A percentile compares a stretch with the other conserved stretches of the same genome.
phyloP scores from a whole-genome alignment of 2,329 filamentous ascomycete species.

The Exophiala spinifera region DNA sequence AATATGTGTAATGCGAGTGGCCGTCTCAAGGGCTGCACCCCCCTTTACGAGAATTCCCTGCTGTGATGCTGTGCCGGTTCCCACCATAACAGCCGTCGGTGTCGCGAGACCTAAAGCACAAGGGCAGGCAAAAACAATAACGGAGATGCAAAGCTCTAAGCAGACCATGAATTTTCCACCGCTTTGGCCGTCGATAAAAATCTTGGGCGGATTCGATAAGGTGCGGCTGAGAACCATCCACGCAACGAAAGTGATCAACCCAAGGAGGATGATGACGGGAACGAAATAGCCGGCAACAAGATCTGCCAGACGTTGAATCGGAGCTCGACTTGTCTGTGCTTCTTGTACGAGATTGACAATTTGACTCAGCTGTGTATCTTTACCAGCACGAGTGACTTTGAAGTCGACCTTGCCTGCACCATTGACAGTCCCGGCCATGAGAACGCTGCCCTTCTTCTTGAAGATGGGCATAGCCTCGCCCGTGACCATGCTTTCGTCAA shows the following conservation, averaged over 20 bases:
- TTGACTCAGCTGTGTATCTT: slow-evolving; percentile 94
- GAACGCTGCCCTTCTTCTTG: slow-evolving; percentile 72
- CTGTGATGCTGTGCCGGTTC: slow-evolving; percentile 92
- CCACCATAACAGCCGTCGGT: slow-evolving; percentile 97
- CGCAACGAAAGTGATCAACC: slow-evolving; percentile 75
- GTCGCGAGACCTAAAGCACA: slow-evolving; percentile 95
- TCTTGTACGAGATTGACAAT: slow-evolving; percentile 98
- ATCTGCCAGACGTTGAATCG: slow-evolving; percentile 91
- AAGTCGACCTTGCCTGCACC: slow-evolving; percentile 89
- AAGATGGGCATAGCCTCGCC: slow-evolving; percentile 94
- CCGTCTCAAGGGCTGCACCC: slow-evolving; percentile 83
- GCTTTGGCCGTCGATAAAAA: slow-evolving; percentile 75
- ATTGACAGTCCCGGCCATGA: slow-evolving; percentile 96
- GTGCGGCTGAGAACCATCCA: slow-evolving; percentile 97
- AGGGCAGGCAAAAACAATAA: slow-evolving; percentile 96
- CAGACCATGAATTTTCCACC: slow-evolving; percentile 96
- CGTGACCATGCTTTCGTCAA: slow-evolving; percentile 98
- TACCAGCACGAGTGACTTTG: slow-evolving; percentile 83
- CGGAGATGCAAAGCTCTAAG: slow-evolving; percentile 93
- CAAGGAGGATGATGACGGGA: slow-evolving; percentile 80
- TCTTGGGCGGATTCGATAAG: slow-evolving; percentile 76
- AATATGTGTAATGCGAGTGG: slow-evolving; percentile 84
- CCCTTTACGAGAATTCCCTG: slow-evolving; percentile 98
- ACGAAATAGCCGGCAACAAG: slow-evolving; percentile 91
- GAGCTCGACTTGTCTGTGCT: slow-evolving; percentile 88